A percentile compares a stretch with the other conserved stretches of the same genome.
Evolutionary conservation across 768 basidiomycete species (phyloP).

Genomic region (Mycena rosella): DNA sequence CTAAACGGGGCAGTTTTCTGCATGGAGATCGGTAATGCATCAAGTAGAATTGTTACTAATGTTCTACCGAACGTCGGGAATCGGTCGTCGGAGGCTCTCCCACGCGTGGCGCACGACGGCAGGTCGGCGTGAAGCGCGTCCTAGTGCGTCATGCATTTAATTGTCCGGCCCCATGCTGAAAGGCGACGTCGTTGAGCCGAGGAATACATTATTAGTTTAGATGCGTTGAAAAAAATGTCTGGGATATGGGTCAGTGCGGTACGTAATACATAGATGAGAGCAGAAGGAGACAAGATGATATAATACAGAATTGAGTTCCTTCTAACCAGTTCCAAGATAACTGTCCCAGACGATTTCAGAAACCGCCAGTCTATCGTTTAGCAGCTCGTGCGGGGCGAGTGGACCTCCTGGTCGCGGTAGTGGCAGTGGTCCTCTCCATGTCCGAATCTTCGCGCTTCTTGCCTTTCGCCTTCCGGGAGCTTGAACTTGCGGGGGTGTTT

Average conservation of each 20-base stretch:
- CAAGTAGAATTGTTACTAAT: background rate
- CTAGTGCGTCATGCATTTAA: too few species aligned
- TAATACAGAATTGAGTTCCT: constrained; percentile 22
- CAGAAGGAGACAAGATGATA: constrained; percentile 7
- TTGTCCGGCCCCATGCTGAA: too few species aligned
- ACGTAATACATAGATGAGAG: background rate
- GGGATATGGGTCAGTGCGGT: background rate
- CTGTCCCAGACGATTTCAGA: background rate
- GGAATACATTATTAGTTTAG: too few species aligned
- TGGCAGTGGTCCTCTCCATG: constrained; percentile 1
- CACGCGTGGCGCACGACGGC: too few species aligned
- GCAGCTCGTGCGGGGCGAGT: constrained; percentile 7
- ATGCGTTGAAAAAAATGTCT: too few species aligned
- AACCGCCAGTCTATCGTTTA: background rate
- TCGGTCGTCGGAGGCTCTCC: too few species aligned
- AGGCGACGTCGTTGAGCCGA: too few species aligned
- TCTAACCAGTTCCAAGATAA: constrained; percentile 5
- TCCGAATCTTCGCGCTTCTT: constrained; percentile 14
- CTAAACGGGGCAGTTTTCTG: constrained; percentile 25
- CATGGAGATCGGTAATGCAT: background rate
- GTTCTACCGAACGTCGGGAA: background rate
- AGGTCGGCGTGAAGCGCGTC: too few species aligned
- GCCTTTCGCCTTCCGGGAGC: constrained; percentile 11
- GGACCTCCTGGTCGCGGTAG: constrained; percentile 19
- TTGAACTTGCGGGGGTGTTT: background rate